Percentiles rank a stretch among this genome's conserved stretches.
These are phyloP conservation scores for Mortierella alpina DNA, from an alignment of 192 early-diverging fungal species.

Conservation along the genomic window DNA sequence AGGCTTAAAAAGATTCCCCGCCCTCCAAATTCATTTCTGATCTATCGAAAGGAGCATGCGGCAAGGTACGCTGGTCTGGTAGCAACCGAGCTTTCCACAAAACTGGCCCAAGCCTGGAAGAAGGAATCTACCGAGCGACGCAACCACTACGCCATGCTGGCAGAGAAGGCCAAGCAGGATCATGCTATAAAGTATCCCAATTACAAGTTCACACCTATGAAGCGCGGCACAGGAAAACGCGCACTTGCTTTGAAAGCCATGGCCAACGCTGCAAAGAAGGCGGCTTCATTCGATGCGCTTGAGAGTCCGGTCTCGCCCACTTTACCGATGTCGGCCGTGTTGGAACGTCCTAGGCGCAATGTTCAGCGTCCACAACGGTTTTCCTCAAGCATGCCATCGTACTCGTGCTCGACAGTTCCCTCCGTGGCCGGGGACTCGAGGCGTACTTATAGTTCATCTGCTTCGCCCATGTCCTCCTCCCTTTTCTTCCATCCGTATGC, in stretches of 20 bases:
- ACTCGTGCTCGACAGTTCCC: too few relatives aligned
- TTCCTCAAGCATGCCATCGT: neutral
- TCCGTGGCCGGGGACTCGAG: too few relatives aligned
- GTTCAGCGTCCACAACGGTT: conserved; percentile 11
- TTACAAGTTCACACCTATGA: conserved; percentile 54
- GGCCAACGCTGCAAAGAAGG: conserved; percentile 5
- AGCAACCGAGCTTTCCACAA: conserved; percentile 36
- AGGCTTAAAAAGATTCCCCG: conserved; percentile 40
- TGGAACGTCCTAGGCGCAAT: conserved; percentile 14
- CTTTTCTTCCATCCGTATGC: neutral
- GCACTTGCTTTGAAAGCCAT: conserved; percentile 19
- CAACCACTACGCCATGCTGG: conserved; percentile 20
- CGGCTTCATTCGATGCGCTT: neutral
- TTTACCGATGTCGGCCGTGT: neutral
- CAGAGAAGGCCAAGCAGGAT: conserved; percentile 23
- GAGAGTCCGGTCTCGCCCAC: neutral
- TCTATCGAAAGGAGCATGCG: conserved; percentile 47
- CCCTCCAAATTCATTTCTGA: conserved; percentile 53
- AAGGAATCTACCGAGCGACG: conserved; percentile 17
- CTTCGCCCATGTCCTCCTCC: neutral
- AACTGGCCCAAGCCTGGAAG: conserved; percentile 40
- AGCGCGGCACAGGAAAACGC: conserved; percentile 49
- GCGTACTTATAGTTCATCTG: neutral
- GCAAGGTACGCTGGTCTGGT: conserved; percentile 22
- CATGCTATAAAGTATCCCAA: conserved; percentile 35